A percentile compares a stretch with the other conserved stretches of the same genome.
These are phyloP conservation scores for Gomphus bonarii DNA, from an alignment of 1,284 basidiomycete species.

Conservation along the genomic window DNA sequence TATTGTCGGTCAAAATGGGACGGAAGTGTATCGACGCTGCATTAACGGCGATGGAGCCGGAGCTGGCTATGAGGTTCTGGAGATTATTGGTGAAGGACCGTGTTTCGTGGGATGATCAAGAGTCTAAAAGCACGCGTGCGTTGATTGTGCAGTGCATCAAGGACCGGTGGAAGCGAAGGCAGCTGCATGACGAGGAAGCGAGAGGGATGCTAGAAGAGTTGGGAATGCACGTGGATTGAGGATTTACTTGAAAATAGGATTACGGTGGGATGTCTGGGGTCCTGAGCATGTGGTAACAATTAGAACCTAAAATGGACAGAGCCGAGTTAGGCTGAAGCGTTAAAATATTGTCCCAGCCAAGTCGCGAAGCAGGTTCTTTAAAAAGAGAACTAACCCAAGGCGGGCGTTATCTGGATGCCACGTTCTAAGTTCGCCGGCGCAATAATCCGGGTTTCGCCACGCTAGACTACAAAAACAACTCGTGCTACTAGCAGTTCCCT, in stretches of 20 bases:
- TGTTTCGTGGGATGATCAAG: constrained; percentile 37
- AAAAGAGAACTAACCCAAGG: neutral
- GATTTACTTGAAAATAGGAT: neutral
- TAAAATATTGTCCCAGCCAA: constrained; percentile 7
- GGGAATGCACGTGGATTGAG: constrained; percentile 8
- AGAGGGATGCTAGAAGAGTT: constrained; percentile 28
- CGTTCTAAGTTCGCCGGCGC: neutral
- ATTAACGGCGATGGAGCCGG: constrained; percentile 35
- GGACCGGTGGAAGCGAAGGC: constrained; percentile 21
- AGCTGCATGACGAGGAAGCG: constrained; percentile 20
- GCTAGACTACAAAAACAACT: constrained; percentile 3
- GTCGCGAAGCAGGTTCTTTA: neutral
- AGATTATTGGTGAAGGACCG: constrained; percentile 32
- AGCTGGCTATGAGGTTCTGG: constrained; percentile 54
- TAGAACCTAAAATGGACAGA: neutral
- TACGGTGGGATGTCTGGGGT: constrained; percentile 1
- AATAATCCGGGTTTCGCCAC: neutral
- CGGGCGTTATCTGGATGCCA: constrained; percentile 1
- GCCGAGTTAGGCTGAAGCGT: neutral
- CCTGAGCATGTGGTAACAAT: constrained; percentile 7
- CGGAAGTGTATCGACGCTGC: constrained; percentile 41
- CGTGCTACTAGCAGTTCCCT: neutral
- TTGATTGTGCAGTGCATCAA: constrained; percentile 28
- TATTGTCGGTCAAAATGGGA: constrained; percentile 36
- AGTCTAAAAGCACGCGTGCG: constrained; percentile 32